These are phyloP conservation scores for Chytriomyces sp. DNA, from an alignment of 192 early-diverging fungal genomes.

Conservation along the genomic window DNA sequence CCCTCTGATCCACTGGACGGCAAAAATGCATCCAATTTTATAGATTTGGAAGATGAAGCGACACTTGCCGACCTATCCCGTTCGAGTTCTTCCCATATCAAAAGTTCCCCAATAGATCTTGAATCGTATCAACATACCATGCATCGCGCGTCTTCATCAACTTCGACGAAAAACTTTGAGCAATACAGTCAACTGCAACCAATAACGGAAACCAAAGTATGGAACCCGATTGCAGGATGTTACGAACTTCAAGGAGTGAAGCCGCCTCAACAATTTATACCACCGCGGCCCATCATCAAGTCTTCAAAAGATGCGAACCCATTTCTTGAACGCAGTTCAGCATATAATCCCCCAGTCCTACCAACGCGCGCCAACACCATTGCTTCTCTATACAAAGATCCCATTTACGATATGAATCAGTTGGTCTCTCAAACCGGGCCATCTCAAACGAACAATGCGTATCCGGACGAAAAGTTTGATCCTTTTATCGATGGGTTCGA, in stretches of 20 bases:
- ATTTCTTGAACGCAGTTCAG: constrained; percentile 1
- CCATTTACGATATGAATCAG: constrained; percentile 28
- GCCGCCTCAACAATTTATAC: neutral
- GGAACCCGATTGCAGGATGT: constrained; percentile 1
- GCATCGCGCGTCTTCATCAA: too few species aligned
- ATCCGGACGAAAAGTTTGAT: neutral
- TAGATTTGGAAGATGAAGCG: too few species aligned
- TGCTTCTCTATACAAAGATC: neutral
- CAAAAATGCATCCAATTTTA: too few species aligned
- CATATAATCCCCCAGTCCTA: neutral
- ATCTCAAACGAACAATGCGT: neutral
- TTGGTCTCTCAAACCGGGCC: neutral
- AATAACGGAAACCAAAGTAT: neutral
- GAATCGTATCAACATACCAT: too few species aligned
- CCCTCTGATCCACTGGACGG: too few species aligned
- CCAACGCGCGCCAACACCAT: neutral
- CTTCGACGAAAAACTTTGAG: too few species aligned
- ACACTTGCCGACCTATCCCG: too few species aligned
- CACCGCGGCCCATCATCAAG: constrained; percentile 7
- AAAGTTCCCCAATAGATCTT: too few species aligned
- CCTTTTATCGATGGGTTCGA: neutral
- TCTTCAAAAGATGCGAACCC: neutral
- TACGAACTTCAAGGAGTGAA: neutral
- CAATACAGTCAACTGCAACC: too few species aligned
- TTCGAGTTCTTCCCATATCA: too few species aligned